phyloP scores from a whole-genome alignment of 768 basidiomycete genomes.

The Amyloporia xantha region DNA sequence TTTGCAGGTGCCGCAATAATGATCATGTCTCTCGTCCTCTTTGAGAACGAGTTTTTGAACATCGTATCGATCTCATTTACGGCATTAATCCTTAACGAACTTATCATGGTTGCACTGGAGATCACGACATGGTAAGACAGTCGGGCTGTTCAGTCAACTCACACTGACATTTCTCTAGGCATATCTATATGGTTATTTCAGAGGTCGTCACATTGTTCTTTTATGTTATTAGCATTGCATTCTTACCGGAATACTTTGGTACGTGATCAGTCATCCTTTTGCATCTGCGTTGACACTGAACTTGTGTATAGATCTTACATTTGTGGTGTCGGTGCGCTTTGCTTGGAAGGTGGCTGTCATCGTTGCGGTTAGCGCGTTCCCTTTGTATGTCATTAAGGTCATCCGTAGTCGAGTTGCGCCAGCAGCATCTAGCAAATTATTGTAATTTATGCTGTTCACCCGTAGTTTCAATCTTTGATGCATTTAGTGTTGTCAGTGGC shows the following conservation, averaged over 20 bases:
- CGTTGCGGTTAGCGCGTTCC: constrained; percentile 89
- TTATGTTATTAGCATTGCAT: constrained; percentile 86
- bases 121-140: constrained; percentile 82
- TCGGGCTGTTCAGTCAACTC: neutral
- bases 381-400: constrained; percentile 85
- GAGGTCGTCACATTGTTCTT: constrained; percentile 85
- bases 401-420: constrained; percentile 84
- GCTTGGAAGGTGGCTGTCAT: constrained; percentile 94
- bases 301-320: constrained; percentile 66
- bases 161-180: constrained; percentile 45
- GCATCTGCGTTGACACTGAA: neutral
- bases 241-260: constrained; percentile 98
- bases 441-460: constrained; percentile 33
- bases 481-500: constrained; percentile 22
- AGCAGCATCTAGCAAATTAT: constrained; percentile 87
- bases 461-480: constrained; percentile 14
- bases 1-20: constrained; percentile 88
- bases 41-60: constrained; percentile 96
- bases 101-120: constrained; percentile 98
- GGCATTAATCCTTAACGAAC: constrained; percentile 89
- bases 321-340: constrained; percentile 84
- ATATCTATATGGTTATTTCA: constrained; percentile 89
- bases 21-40: constrained; percentile 93
- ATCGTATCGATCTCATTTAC: constrained; percentile 99
- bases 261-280: constrained; percentile 22